Percentiles rank a stretch among this genome's conserved stretches.
Conservation (phyloP, 1,284 basidiomycete species). For the Cutaneotrichosporon daszewskae region DNA sequence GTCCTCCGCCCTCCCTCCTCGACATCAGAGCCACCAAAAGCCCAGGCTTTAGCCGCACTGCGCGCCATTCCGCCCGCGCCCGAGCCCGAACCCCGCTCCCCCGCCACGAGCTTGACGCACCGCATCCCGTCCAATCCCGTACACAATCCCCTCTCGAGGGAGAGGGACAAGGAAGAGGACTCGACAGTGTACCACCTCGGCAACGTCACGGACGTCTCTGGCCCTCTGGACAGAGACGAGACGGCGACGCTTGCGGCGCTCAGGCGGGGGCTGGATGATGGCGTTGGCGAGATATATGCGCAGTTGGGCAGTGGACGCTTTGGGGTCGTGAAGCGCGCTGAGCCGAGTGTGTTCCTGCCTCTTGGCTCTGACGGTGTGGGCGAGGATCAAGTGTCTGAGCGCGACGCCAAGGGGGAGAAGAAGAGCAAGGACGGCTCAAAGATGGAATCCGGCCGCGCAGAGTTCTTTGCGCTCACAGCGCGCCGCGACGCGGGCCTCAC, state of each 20-base stretch:
- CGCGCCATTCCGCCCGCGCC: no score
- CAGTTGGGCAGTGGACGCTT: slow-evolving; percentile 23
- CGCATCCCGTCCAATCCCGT: no score
- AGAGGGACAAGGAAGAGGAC: slow-evolving; percentile 2
- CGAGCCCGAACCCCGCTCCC: no score
- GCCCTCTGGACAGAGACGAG: slow-evolving; percentile 17
- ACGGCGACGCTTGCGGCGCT: slow-evolving; percentile 9
- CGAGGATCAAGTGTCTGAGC: background rate
- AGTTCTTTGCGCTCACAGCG: slow-evolving; percentile 29
- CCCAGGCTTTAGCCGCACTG: no score
- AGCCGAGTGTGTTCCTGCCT: no score
- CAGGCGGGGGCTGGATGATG: background rate
- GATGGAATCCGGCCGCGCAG: no score
- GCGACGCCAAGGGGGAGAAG: slow-evolving; percentile 1
- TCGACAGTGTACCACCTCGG: slow-evolving; percentile 10
- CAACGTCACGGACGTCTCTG: slow-evolving; percentile 5
- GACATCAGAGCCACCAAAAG: no score
- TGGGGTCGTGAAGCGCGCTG: slow-evolving; percentile 20
- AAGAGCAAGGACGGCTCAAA: no score
- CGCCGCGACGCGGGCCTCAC: slow-evolving; percentile 37
- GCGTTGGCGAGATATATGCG: slow-evolving; percentile 21
- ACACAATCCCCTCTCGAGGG: no score
- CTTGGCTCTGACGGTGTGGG: no score
- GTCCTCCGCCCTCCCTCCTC: no score
- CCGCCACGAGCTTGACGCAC: no score